Evolutionary conservation across 768 basidiomycete species (phyloP).

Genomic region (Kwoniella sp.): DNA sequence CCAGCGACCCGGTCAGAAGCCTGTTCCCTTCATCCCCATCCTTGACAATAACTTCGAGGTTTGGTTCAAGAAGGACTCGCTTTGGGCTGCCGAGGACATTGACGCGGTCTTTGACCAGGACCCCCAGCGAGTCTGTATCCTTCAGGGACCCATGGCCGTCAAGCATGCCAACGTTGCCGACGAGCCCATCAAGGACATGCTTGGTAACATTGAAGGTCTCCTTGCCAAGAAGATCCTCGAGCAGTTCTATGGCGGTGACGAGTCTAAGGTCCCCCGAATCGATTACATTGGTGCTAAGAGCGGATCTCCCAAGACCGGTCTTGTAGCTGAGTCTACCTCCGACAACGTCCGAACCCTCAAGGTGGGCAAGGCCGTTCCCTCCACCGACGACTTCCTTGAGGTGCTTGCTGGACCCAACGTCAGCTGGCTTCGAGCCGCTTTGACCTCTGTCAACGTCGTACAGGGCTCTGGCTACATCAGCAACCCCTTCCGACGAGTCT

Average conservation of each 20-base stretch:
- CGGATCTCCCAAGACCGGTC: constrained; percentile 49
- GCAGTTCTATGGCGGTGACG: constrained; percentile 71
- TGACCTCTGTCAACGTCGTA: constrained; percentile 75
- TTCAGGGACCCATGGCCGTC: constrained; percentile 93
- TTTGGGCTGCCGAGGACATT: constrained; percentile 97
- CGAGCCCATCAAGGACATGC: constrained; percentile 85
- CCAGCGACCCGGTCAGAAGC: constrained; percentile 95
- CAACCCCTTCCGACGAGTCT: constrained; percentile 81
- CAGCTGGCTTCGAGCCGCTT: constrained; percentile 79
- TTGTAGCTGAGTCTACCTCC: constrained; percentile 55
- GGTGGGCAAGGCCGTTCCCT: constrained; percentile 57
- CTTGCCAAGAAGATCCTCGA: constrained; percentile 76
- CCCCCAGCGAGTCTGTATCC: constrained; percentile 93
- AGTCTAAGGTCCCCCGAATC: constrained; percentile 66
- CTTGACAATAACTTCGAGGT: constrained; percentile 90
- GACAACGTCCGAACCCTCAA: constrained; percentile 53
- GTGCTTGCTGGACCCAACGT: constrained; percentile 74
- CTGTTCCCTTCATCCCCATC: constrained; percentile 95
- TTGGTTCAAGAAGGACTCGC: constrained; percentile 99
- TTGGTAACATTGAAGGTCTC: constrained; percentile 75
- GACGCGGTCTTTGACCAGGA: constrained; percentile 99
- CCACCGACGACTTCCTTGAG: constrained; percentile 71
- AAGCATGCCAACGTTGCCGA: constrained; percentile 83
- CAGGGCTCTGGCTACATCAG: constrained; percentile 80
- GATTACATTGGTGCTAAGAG: constrained; percentile 74